A percentile compares a stretch with the other conserved stretches of the same genome.
Conservation (phyloP, 768 basidiomycete genomes). For the Boletus rufocinnamomeus region DNA sequence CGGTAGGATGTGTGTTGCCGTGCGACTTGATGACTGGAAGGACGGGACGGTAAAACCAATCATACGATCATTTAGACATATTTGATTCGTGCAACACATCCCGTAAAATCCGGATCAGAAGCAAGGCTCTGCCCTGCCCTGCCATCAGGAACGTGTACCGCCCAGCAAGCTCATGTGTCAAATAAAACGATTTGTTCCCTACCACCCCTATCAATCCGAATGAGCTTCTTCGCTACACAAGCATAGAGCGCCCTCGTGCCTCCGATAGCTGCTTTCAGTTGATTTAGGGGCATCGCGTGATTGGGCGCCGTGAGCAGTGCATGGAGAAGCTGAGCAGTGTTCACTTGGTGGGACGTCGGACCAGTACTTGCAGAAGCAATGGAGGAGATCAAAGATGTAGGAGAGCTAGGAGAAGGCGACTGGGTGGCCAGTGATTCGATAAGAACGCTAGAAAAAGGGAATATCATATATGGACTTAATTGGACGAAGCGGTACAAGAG, state of each 20-base stretch:
- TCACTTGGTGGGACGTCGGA: slow-evolving; percentile 66
- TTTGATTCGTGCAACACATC: neutral
- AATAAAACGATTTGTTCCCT: slow-evolving; percentile 78
- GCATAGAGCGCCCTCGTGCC: slow-evolving; percentile 68
- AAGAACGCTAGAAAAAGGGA: slow-evolving; percentile 44
- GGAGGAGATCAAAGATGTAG: slow-evolving; percentile 59
- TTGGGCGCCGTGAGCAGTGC: slow-evolving; percentile 55
- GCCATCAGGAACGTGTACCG: neutral
- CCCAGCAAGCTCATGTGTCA: slow-evolving; percentile 40
- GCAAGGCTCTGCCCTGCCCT: neutral
- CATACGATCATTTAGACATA: neutral
- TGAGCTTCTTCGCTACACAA: slow-evolving; percentile 78
- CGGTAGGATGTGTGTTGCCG: neutral
- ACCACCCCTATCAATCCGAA: slow-evolving; percentile 75
- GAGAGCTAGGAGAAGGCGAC: slow-evolving; percentile 55
- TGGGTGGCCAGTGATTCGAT: slow-evolving; percentile 56
- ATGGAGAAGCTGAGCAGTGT: slow-evolving; percentile 67
- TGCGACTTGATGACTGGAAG: neutral
- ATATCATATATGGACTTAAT: neutral
- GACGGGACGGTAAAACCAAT: neutral
- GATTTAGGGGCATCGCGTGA: slow-evolving; percentile 60
- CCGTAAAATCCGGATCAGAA: neutral
- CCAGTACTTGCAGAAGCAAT: slow-evolving; percentile 37
- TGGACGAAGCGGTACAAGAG: neutral
- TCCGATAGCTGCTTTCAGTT: slow-evolving; percentile 60